A percentile compares a stretch with the other conserved stretches of the same genome.
These are phyloP conservation scores for Colletotrichum tabaci DNA, from an alignment of 2,329 filamentous ascomycete genomes.

Conservation along the genomic window DNA sequence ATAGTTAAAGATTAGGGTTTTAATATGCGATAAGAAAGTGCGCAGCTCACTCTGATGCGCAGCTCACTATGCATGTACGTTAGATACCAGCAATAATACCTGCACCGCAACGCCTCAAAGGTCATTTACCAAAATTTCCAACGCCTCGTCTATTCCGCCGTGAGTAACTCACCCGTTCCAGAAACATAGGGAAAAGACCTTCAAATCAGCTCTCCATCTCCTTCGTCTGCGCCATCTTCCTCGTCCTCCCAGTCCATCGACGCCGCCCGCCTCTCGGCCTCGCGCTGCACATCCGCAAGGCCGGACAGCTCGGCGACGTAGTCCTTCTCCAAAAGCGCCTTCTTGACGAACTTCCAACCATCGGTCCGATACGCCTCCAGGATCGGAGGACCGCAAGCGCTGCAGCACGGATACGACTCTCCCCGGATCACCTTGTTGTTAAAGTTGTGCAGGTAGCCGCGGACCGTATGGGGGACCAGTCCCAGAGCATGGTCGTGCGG, in stretches of 20 bases:
- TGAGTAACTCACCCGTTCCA: neutral
- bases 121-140: neutral
- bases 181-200: too few species aligned
- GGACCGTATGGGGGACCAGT: slow-evolving; percentile 84
- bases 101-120: neutral
- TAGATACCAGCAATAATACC: neutral
- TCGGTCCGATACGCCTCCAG: slow-evolving; percentile 76
- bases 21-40: too few species aligned
- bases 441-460: slow-evolving; percentile 82
- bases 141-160: slow-evolving; percentile 15
- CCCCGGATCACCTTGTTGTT: slow-evolving; percentile 81
- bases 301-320: slow-evolving; percentile 85
- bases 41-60: too few species aligned
- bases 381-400: slow-evolving; percentile 82
- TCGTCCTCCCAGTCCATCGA: slow-evolving; percentile 75
- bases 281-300: slow-evolving; percentile 78
- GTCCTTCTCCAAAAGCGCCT: slow-evolving; percentile 80
- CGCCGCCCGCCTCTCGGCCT: slow-evolving; percentile 65
- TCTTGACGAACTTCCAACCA: slow-evolving; percentile 84
- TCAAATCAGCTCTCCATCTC: slow-evolving; percentile 68
- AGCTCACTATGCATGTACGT: too few species aligned
- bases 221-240: slow-evolving; percentile 66
- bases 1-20: too few species aligned
- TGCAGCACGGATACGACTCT: slow-evolving; percentile 84
- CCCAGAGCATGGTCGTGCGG: slow-evolving; percentile 74